phyloP scores from a whole-genome alignment of 139 green algal genomes.

The Nannochloris sp. region DNA sequence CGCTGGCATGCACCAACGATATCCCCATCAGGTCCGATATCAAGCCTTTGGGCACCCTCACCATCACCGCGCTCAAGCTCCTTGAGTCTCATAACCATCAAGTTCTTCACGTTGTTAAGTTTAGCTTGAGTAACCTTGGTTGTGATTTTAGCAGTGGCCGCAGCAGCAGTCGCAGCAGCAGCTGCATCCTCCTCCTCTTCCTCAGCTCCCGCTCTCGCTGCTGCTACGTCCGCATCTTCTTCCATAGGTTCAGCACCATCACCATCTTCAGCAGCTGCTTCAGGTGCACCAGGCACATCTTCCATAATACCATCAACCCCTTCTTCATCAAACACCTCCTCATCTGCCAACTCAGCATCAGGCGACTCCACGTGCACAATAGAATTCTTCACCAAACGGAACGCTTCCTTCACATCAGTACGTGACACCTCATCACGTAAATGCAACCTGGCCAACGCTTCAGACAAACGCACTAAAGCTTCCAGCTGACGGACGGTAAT shows the following conservation, averaged over 20 bases:
- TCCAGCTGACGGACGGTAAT: conserved; percentile 91
- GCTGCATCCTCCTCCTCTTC: conserved; percentile 1
- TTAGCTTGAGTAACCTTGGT: conserved; percentile 67
- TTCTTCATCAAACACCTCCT: conserved; percentile 32
- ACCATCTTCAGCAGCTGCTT: background rate
- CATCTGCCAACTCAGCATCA: conserved; percentile 71
- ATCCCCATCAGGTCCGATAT: conserved; percentile 14
- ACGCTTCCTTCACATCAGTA: conserved; percentile 49
- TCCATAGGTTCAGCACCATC: background rate
- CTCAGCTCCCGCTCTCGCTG: conserved; percentile 15
- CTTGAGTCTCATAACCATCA: conserved; percentile 51
- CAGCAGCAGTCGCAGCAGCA: background rate
- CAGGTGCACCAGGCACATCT: background rate
- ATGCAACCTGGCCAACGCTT: conserved; percentile 66
- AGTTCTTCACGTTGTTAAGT: conserved; percentile 68
- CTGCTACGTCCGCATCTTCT: conserved; percentile 16
- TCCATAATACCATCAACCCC: conserved; percentile 15
- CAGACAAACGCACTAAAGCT: conserved; percentile 83
- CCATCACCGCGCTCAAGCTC: conserved; percentile 32
- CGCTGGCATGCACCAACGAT: conserved; percentile 52
- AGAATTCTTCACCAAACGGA: conserved; percentile 75
- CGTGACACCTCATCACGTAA: conserved; percentile 34
- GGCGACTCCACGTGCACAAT: conserved; percentile 78
- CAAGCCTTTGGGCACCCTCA: conserved; percentile 2
- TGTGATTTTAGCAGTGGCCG: conserved; percentile 8